These are phyloP conservation scores for Coemansia interrupta DNA, from an alignment of 192 early-diverging fungal species.

Conservation along the genomic window DNA sequence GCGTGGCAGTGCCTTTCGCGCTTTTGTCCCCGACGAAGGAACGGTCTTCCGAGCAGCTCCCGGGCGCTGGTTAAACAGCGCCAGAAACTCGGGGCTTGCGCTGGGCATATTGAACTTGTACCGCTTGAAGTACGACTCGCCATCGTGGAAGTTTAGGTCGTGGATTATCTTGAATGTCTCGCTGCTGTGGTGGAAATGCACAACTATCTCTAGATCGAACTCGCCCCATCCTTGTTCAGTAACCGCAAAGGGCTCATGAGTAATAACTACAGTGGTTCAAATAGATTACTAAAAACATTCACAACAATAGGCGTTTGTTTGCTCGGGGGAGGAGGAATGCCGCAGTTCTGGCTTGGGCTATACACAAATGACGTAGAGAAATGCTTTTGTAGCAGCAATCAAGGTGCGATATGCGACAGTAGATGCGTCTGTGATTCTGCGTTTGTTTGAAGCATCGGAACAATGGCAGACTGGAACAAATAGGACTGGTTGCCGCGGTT, in stretches of 20 bases:
- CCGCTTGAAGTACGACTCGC: slow-evolving; percentile 26
- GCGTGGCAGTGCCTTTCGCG: slow-evolving; percentile 41
- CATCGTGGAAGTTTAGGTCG: slow-evolving; percentile 49
- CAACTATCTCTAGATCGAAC: slow-evolving; percentile 43
- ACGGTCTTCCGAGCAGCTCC: slow-evolving; percentile 40
- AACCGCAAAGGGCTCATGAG: slow-evolving; percentile 37
- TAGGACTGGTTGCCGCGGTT: too few species aligned
- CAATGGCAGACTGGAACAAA: too few species aligned
- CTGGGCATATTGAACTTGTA: slow-evolving; percentile 26
- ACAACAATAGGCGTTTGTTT: neutral
- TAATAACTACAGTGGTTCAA: slow-evolving; percentile 22
- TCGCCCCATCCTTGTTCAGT: slow-evolving; percentile 54
- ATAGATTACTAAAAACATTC: neutral
- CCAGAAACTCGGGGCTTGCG: slow-evolving; percentile 28
- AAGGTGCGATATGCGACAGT: too few species aligned
- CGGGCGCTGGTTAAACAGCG: slow-evolving; percentile 34
- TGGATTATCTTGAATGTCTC: slow-evolving; percentile 36
- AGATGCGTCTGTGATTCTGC: too few species aligned
- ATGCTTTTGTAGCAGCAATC: too few species aligned
- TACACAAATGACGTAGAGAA: too few species aligned
- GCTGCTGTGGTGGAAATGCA: slow-evolving; percentile 32
- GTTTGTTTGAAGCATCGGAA: too few species aligned
- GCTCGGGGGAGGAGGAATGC: neutral
- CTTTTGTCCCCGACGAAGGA: slow-evolving; percentile 35
- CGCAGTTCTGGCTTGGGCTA: too few species aligned